A percentile compares a stretch with the other conserved stretches of the same genome.
Conservation (phyloP, 2,329 filamentous ascomycete genomes). For the Claviceps sp. region DNA sequence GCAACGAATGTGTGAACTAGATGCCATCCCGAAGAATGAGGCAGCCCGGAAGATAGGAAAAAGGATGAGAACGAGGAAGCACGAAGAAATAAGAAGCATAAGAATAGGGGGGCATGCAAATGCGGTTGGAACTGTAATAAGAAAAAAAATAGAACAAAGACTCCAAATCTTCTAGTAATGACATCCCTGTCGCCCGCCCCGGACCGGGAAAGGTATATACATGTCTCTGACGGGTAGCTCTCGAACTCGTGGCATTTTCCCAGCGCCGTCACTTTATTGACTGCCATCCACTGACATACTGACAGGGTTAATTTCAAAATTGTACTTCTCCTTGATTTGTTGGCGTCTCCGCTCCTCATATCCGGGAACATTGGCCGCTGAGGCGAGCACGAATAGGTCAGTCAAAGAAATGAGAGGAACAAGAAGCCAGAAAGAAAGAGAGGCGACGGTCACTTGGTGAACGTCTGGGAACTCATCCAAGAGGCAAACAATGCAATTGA, state of each 20-base stretch:
- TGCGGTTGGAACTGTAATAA: not conserved
- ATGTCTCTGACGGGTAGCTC: slow-evolving; percentile 7
- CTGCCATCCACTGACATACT: slow-evolving; percentile 34
- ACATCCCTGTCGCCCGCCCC: slow-evolving; percentile 16
- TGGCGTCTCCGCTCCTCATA: slow-evolving; percentile 75
- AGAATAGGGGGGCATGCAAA: no score
- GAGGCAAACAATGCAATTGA: not conserved
- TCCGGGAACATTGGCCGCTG: slow-evolving; percentile 68
- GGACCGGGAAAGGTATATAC: slow-evolving; percentile 23
- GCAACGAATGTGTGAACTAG: no score
- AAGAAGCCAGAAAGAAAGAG: not conserved
- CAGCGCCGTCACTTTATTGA: slow-evolving; percentile 16
- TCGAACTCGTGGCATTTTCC: not conserved
- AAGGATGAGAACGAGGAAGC: not conserved
- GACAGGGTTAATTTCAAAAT: slow-evolving; percentile 65
- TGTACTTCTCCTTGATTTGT: slow-evolving; percentile 76
- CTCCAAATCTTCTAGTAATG: slow-evolving; percentile 2
- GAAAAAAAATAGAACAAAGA: slow-evolving; percentile 6
- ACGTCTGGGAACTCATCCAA: not conserved
- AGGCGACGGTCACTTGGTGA: not conserved
- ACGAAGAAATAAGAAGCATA: not conserved
- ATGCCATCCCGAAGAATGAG: no score
- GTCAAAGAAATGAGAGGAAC: not conserved
- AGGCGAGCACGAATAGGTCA: not conserved
- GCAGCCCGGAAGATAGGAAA: no score